These are phyloP conservation scores for Coniferiporia sulphurascens DNA, from an alignment of 1,284 basidiomycete genomes.

Conservation along the genomic window DNA sequence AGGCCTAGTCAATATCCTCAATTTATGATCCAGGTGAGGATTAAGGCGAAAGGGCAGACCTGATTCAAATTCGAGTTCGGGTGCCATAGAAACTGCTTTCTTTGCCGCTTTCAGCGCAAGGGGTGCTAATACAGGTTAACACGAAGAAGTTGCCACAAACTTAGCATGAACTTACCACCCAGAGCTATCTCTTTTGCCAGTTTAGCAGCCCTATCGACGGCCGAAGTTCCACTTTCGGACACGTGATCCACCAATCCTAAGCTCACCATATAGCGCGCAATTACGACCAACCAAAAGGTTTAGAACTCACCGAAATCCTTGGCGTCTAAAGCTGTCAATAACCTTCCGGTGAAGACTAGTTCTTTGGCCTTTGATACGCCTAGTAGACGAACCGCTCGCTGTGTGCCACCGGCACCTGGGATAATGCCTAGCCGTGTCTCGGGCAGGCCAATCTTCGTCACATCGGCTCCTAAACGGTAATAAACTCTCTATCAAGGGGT, in stretches of 20 bases:
- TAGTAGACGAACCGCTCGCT: conserved; percentile 77
- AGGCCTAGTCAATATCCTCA: conserved; percentile 47
- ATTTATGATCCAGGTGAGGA: background rate
- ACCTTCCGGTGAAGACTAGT: conserved; percentile 75
- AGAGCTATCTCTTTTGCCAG: conserved; percentile 62
- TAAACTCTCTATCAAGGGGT: background rate
- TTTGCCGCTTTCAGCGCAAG: conserved; percentile 88
- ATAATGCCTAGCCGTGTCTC: conserved; percentile 89
- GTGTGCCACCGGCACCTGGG: conserved; percentile 93
- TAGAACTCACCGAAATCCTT: conserved; percentile 58
- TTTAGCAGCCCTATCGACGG: conserved; percentile 59
- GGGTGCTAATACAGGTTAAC: conserved; percentile 53
- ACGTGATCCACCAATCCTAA: conserved; percentile 79
- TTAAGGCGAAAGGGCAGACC: conserved; percentile 36
- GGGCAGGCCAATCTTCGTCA: conserved; percentile 78
- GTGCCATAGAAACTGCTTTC: conserved; percentile 77
- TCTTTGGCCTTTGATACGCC: conserved; percentile 85
- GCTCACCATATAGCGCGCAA: conserved; percentile 3
- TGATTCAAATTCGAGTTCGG: conserved; percentile 71
- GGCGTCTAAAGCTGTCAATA: conserved; percentile 65
- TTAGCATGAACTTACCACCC: conserved; percentile 49
- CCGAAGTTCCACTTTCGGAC: conserved; percentile 52
- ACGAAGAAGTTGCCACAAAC: conserved; percentile 3
- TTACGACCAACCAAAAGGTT: no score
- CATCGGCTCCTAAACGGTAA: conserved; percentile 41